Conservation (phyloP, 805 yeast species). For the Barnettozyma populi region DNA sequence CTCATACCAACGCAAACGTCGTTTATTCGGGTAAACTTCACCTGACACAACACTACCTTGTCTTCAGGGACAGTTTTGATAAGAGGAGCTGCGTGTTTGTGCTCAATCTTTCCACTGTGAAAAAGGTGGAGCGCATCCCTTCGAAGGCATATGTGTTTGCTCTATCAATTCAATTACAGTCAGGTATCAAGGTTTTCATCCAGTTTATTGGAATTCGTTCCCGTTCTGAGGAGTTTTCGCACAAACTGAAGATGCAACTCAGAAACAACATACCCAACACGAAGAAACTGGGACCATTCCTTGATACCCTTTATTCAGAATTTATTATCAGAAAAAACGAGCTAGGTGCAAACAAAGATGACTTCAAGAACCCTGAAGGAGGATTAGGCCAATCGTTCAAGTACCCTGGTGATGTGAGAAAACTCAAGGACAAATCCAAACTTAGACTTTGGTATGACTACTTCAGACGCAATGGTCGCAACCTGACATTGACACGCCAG, state of each 20-base stretch:
- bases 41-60: conserved; percentile 68
- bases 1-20: conserved; percentile 22
- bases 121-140: conserved; percentile 83
- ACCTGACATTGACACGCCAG: conserved; percentile 67
- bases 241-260: conserved; percentile 53
- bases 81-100: conserved; percentile 60
- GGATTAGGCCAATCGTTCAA: conserved; percentile 84
- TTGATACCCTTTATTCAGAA: conserved; percentile 78
- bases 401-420: conserved; percentile 85
- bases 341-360: conserved; percentile 25
- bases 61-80: conserved; percentile 70
- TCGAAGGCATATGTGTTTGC: conserved; percentile 73
- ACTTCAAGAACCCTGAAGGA: conserved; percentile 59
- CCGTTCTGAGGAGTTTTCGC: conserved; percentile 77
- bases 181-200: conserved; percentile 55
- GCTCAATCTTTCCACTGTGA: conserved; percentile 70
- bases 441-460: conserved; percentile 93
- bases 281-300: conserved; percentile 55
- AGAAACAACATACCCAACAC: conserved; percentile 60
- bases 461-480: conserved; percentile 78
- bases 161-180: conserved; percentile 61
- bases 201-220: conserved; percentile 77
- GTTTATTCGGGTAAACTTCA: conserved; percentile 59
- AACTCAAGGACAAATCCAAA: conserved; percentile 73
- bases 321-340: conserved; percentile 56